Evolutionary conservation across 2,329 filamentous ascomycete species (phyloP), one percentile per base, ranked within the genome.

Genomic region (Chaetomium sp.): DNA sequence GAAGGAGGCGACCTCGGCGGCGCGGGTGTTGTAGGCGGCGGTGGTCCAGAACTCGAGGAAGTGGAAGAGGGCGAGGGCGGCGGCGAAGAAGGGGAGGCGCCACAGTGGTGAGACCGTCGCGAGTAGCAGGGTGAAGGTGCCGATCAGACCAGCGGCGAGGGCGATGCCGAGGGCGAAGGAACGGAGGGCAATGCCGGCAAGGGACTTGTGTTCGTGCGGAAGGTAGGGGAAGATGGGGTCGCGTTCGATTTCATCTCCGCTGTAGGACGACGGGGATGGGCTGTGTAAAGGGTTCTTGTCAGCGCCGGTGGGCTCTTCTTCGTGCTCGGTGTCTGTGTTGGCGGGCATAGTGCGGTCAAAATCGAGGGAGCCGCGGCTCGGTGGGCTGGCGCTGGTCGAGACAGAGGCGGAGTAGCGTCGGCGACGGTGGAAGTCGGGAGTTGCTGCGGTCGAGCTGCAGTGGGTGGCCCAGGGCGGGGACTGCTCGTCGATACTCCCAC

Each of bases 11-110:
- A 93, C 81, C 27, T 83, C 85, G 23, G 91, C 92, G 59, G 87
- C 83, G 19, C 84, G 82, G 0, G 91, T 92, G 77, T 98, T 98
- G 79, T 90, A 91, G 62, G 83, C 81, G 9, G 94, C 93, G 0
- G 94, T 97, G 35, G 89, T 92, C 83, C 88, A 96, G 82, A 93
- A 99, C 78, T 99, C 95, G 76, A 98, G 88, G 78, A 97, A 98
- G 81, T 99, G 95, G 79, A 98, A 98, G 33, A 90, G 72, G 29
- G 89, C 85, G 56, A 98, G 87, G 16, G 87, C 81, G 59, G 80
- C 79, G 56, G 90, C 73, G 79, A 94, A 94, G 75, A 89, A 87
- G 33, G 86, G 84, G 8, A 85, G 75, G 63, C 87, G 85, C 87
- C 87, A 89, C 63, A 85, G 76, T 25, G 84, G 81, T 38, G 78